Percentiles rank a stretch among this genome's conserved stretches.
Evolutionary conservation across 257 asterid genomes (phyloP).

Genomic region (Paulownia fortunei): DNA sequence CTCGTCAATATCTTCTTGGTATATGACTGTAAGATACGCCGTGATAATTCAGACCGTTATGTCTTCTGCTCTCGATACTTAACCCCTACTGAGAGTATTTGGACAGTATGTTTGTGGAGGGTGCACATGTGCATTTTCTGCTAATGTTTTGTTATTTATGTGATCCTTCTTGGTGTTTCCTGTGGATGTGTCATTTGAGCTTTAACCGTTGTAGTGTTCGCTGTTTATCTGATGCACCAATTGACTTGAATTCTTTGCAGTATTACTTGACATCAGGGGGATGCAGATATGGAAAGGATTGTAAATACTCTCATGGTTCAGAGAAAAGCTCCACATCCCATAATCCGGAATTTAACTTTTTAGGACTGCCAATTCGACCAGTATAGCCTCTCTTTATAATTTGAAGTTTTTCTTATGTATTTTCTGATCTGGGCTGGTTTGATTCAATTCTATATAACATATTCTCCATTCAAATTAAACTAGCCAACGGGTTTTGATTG

Average conservation of each 20-base stretch:
- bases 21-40: neutral
- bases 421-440: conserved; percentile 22
- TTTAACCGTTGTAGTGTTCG: conserved; percentile 9
- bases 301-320: conserved; percentile 68
- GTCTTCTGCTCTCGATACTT: neutral
- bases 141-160: neutral
- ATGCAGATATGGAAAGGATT: conserved; percentile 73
- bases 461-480: neutral
- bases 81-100: neutral
- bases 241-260: conserved; percentile 51
- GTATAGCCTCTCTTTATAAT: conserved; percentile 44
- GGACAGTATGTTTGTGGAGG: neutral
- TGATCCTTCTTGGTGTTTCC: neutral
- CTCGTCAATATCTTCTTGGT: neutral
- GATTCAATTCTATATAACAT: neutral
- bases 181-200: neutral
- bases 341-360: conserved; percentile 57
- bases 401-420: conserved; percentile 19
- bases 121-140: neutral
- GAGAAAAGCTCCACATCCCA: conserved; percentile 42
- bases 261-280: conserved; percentile 74
- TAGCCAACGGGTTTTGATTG: conserved; percentile 10
- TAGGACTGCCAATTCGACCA: conserved; percentile 78
- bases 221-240: conserved; percentile 28
- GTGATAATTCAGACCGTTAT: neutral